Evolutionary conservation across 129 eudicot species (phyloP), one percentile per base, ranked within the genome.

Genomic region (Heracleum sosnowskyi): DNA sequence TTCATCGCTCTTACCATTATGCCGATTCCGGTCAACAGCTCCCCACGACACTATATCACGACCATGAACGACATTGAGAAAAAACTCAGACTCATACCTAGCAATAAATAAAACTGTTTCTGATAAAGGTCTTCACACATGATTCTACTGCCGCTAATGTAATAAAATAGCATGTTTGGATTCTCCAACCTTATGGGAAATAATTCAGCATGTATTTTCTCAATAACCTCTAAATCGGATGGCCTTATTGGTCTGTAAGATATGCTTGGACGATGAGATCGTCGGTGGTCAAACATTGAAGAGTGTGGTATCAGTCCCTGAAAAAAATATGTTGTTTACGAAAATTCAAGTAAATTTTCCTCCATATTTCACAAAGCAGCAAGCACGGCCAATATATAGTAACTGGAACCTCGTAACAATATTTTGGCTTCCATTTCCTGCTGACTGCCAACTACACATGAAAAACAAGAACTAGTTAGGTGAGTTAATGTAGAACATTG

Each of bases 11-110:
- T 86, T 84, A 76, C 84, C 91, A 79, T 90, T 73, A n/a, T 91
- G 95, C 74, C 92, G 90, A 80, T 82, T 90, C 11, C 87, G 96
- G 69, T 95, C 99, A 87, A 95, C 99, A 86, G 92, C 99, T 79
- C 99, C 97, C 99, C 99, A 95, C 28, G 97, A 92, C 76, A 95
- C 92, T 78, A 95, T 95, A 85, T 84, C 96, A 79, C 82, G 89
- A 11, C 96, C 97, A 85, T 90, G 81, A 53, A 90, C 99, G 82
- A 92, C 99, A 84, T 90, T 95, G 82, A 86, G 91, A 86, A 92
- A 95, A 89, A 95, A 95, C 77, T 92, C 97, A 76, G 83, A 62
- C 84, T 95, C 97, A 77, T 95, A 92, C 90, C 99, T 95, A 81
- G 29, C 51, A 79, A 77, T 26, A 84, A 85, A 24, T 51, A n/a